A percentile compares a stretch with the other conserved stretches of the same genome.
These are phyloP conservation scores for Stagonosporopsis tanaceti DNA, from an alignment of 2,329 filamentous ascomycete species.

Conservation along the genomic window DNA sequence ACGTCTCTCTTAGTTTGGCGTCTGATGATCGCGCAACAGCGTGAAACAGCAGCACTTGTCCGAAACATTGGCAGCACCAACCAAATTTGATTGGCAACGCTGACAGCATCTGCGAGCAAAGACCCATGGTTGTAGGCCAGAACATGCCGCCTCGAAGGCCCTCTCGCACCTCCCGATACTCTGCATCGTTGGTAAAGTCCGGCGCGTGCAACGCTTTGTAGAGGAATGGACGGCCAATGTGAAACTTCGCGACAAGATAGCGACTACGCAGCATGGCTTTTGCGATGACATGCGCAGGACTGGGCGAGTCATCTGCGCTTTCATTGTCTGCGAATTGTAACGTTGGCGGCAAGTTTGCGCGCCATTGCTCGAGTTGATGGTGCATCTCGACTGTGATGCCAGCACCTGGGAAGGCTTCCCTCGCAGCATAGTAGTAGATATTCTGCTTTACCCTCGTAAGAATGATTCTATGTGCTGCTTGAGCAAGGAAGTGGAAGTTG, in stretches of 20 bases:
- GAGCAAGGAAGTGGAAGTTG: slow-evolving; percentile 65
- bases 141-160: slow-evolving; percentile 46
- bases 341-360: slow-evolving; percentile 57
- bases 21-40: slow-evolving; percentile 42
- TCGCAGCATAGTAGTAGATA: slow-evolving; percentile 59
- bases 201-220: slow-evolving; percentile 50
- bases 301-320: slow-evolving; percentile 36
- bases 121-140: slow-evolving; percentile 49
- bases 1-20: slow-evolving; percentile 37
- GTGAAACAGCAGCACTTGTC: slow-evolving; percentile 47
- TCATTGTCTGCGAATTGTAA: slow-evolving; percentile 56
- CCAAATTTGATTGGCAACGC: slow-evolving; percentile 49
- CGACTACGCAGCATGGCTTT: slow-evolving; percentile 50
- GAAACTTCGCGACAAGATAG: slow-evolving; percentile 49
- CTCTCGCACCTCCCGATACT: slow-evolving; percentile 42
- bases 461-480: slow-evolving; percentile 64
- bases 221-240: slow-evolving; percentile 49
- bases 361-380: slow-evolving; percentile 65
- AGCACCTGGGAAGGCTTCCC: slow-evolving; percentile 52
- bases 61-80: slow-evolving; percentile 50
- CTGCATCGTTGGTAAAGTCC: slow-evolving; percentile 37
- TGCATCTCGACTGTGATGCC: slow-evolving; percentile 61
- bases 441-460: slow-evolving; percentile 62
- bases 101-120: slow-evolving; percentile 48
- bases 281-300: slow-evolving; percentile 49